Evolutionary conservation across 192 early-diverging fungal species (phyloP), one percentile per base, ranked within the genome.

Genomic region (Coemansia sp.): DNA sequence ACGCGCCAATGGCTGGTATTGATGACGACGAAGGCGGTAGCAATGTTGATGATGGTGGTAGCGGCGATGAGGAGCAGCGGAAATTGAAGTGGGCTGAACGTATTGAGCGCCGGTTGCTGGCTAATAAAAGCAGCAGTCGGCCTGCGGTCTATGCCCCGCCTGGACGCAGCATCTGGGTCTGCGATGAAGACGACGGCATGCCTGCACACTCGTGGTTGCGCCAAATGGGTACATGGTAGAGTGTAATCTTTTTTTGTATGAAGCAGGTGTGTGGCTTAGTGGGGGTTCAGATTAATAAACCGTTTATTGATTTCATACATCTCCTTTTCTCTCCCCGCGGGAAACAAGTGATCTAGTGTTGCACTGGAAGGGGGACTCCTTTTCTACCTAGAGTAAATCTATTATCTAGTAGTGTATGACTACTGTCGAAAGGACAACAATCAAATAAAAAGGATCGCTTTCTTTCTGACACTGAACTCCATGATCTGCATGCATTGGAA

Each of bases 121-220:
- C 66, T 22, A 33, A 52, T 11, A 34, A 31, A 11, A 40, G 49
- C 9, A 31, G 20, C 16, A 33, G 27, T 20, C 55, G 41, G 57
- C 57, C 60, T 12, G 9, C 66, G 5, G 77, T 79, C 31, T 84
- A 73, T 60, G 73, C 81, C 38, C 81, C 81, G 43, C 63, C 62
- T 9, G 81, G 81, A 0, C 70, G 74, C 9, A 73, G 81, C 65
- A 84, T 84, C 65, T 84, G 81, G 81, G 73, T 84, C 3, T 34
- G 63, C 40, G 81, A 84, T 60, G 81, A 79, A 33, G 81, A 84
- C 44, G 81, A 84, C 52, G 78, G 43, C 22, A 84, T 79, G 78
- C 77, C 81, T n/a, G 60, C 81, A 39, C 81, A 84, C 29, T 57
- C 73, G 47, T 76, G 74, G 76, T 22, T 79, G 62, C 68, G 73